Evolutionary conservation across 208 protist genomes (phyloP), one percentile per base, ranked within the genome.

Genomic region (Acanthamoeba rhysodes): DNA sequence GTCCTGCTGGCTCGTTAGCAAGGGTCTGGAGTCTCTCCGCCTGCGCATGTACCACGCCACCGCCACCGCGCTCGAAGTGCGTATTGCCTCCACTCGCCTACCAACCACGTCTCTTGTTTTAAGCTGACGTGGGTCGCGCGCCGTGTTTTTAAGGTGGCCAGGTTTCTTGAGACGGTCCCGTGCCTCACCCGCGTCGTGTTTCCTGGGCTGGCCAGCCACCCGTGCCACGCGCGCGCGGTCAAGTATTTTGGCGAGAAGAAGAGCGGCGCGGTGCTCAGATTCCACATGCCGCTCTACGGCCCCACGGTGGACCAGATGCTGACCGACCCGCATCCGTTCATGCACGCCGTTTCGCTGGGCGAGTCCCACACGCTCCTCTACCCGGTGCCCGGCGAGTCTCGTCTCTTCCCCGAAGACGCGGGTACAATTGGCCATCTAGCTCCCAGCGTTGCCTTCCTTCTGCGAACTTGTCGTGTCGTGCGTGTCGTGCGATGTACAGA

Each of bases 301-400:
- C 72, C 34, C 34, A 45, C 29, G 16, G 16, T 80, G 16, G 37
- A 9, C 5, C 2, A 8, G 37, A 48, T 80, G 72, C 34, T 80
- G 34, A 29, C 16, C 37, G 34, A 80, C 72, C 72, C 72, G 37
- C 72, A 80, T 22, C 72, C 72, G 12, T 80, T 80, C 37, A 16
- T 80, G 2, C 72, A 80, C 34, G 72, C 72, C 72, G 72, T 80
- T 4, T 80, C 72, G 34, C 72, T 80, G 72, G 72, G 72, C 72
- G 72, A 80, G 34, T 32, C 72, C 16, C 72, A 80, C 37, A 80
- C 72, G 5, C 37, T 80, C 24, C 72, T 80, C 72, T 80, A 80
- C 37, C 29, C 72, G 12, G 37, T 50, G 0, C 10, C 22, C 34
- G 72, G 72, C 32, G 62, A 32, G 72, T 80, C 72, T 50, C 27